Evolutionary conservation across 2,329 filamentous ascomycete genomes (phyloP).

Genomic region (Sporothrix variecibatus): DNA sequence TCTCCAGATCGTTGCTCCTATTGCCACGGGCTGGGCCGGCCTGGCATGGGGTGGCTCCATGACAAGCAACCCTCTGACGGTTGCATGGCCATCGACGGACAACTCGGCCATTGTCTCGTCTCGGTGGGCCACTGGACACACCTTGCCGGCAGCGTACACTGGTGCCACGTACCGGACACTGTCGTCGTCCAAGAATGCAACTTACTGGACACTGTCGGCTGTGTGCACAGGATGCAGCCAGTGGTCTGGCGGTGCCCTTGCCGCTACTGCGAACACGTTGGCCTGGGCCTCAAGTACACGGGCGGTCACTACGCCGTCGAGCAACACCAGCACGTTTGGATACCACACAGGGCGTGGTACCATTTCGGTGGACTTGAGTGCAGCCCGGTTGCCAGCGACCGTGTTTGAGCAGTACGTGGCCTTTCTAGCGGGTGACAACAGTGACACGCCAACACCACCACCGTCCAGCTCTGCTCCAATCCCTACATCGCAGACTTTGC

Average conservation of each 20-base stretch:
- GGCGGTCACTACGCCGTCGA: slow-evolving; percentile 30
- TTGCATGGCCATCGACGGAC: slow-evolving; percentile 42
- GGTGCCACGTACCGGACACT: slow-evolving; percentile 33
- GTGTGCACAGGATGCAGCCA: slow-evolving; percentile 35
- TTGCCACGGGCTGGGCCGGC: slow-evolving; percentile 41
- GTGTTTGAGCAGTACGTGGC: slow-evolving; percentile 21
- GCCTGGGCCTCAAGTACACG: slow-evolving; percentile 35
- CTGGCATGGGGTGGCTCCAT: slow-evolving; percentile 45
- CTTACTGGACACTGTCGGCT: slow-evolving; percentile 37
- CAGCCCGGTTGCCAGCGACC: slow-evolving; percentile 7
- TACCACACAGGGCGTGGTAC: slow-evolving; percentile 32
- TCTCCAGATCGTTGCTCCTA: slow-evolving; percentile 42
- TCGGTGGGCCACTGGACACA: slow-evolving; percentile 39
- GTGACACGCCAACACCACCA: background rate
- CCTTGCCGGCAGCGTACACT: slow-evolving; percentile 30
- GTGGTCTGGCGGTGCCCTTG: slow-evolving; percentile 31
- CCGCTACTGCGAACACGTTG: slow-evolving; percentile 32
- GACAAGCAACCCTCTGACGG: slow-evolving; percentile 42
- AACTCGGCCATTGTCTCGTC: slow-evolving; percentile 41
- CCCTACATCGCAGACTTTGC: too few species aligned
- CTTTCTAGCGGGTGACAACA: background rate
- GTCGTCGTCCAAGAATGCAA: slow-evolving; percentile 32
- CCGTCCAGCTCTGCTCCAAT: background rate
- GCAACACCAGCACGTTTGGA: slow-evolving; percentile 35
- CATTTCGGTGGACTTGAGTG: slow-evolving; percentile 13